Evolutionary conservation across 2,329 filamentous ascomycete species (phyloP).

Genomic region (Aspergillus novoparasiticus): DNA sequence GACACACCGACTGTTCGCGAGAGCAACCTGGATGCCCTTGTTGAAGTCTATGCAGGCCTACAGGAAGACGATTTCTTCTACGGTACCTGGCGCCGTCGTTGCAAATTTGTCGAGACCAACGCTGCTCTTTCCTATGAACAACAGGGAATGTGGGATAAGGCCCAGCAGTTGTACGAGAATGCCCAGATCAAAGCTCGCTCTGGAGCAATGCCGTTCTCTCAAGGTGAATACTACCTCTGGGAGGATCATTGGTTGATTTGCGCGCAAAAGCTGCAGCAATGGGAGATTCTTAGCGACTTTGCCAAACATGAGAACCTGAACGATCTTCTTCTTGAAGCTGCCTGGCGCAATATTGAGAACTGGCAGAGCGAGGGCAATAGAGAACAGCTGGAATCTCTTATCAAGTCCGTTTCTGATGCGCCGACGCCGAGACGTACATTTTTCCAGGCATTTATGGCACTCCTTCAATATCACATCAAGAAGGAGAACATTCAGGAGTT

Average conservation of each 20-base stretch:
- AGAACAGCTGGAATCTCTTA: conserved; percentile 86
- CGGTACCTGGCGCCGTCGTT: conserved; percentile 91
- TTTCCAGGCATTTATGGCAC: conserved; percentile 97
- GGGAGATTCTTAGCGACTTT: conserved; percentile 97
- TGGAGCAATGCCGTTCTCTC: conserved; percentile 92
- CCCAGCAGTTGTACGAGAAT: conserved; percentile 92
- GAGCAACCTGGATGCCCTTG: conserved; percentile 93
- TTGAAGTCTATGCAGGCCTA: conserved; percentile 85
- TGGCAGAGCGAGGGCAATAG: conserved; percentile 87
- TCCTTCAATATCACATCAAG: conserved; percentile 92
- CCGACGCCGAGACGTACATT: conserved; percentile 91
- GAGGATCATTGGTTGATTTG: conserved; percentile 99
- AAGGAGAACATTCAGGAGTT: conserved; percentile 80
- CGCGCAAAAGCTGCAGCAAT: conserved; percentile 97
- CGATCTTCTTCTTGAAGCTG: conserved; percentile 90
- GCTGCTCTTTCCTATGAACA: conserved; percentile 97
- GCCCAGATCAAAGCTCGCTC: conserved; percentile 97
- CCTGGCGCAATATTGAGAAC: conserved; percentile 93
- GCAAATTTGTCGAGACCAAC: conserved; percentile 97
- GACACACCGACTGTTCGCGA: conserved; percentile 85
- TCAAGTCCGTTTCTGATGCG: conserved; percentile 97
- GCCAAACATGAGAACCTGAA: conserved; percentile 99
- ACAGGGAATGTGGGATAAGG: conserved; percentile 99
- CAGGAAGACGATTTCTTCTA: conserved; percentile 98
- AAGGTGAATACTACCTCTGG: conserved; percentile 98